Conservation (phyloP, 2,329 filamentous ascomycete species). For the Aureobasidium sp. region DNA sequence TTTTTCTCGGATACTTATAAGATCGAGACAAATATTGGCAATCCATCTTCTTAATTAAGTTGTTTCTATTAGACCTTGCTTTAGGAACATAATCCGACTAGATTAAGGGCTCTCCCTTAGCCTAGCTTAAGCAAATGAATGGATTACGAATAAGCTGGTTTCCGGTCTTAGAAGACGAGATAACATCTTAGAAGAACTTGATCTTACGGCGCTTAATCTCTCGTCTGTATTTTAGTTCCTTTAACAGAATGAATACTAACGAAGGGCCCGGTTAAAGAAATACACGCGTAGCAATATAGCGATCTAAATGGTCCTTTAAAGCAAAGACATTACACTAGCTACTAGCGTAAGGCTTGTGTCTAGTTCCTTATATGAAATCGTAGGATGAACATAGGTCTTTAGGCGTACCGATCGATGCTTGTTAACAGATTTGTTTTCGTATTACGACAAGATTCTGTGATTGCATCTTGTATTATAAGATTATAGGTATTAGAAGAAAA, state of each 20-base stretch:
- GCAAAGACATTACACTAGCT: not conserved
- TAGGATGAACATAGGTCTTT: not conserved
- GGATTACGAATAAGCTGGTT: not conserved
- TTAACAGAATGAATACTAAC: not conserved
- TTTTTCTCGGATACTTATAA: not conserved
- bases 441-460: not conserved
- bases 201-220: not conserved
- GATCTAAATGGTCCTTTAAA: not conserved
- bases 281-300: not conserved
- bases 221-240: not conserved
- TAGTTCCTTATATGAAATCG: not conserved
- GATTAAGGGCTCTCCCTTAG: not conserved
- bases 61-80: not conserved
- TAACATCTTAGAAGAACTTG: not conserved
- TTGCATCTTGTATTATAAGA: not conserved
- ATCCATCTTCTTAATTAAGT: not conserved
- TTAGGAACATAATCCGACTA: not conserved
- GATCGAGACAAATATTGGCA: not conserved
- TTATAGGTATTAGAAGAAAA: too few relatives aligned
- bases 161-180: not conserved
- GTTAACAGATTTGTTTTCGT: not conserved
- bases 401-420: not conserved
- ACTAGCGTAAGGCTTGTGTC: not conserved
- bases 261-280: not conserved
- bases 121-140: not conserved